Evolutionary conservation across 768 basidiomycete species (phyloP).

Genomic region (Lactifluus hygrophoroides): DNA sequence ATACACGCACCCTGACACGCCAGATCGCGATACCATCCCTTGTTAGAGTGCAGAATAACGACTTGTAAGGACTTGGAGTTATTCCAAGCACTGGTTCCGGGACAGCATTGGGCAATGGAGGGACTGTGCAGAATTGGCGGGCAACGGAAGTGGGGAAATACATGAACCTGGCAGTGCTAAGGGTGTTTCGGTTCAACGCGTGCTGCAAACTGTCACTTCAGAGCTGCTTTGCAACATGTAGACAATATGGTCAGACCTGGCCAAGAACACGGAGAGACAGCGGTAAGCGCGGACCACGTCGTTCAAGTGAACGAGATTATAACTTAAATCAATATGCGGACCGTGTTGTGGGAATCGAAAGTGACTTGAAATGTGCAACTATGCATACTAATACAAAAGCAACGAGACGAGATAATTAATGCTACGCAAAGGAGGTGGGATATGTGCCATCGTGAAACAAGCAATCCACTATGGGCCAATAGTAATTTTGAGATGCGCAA

Average conservation of each 20-base stretch:
- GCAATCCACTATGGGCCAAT: background rate
- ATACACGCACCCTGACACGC: conserved; percentile 62
- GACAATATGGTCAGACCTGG: too few relatives aligned
- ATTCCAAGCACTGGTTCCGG: conserved; percentile 51
- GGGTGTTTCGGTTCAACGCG: background rate
- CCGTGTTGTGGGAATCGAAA: background rate
- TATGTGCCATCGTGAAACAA: conserved; percentile 2
- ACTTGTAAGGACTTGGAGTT: conserved; percentile 59
- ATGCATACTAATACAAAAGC: conserved; percentile 14
- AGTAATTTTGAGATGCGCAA: background rate
- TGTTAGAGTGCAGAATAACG: conserved; percentile 73
- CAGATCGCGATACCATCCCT: conserved; percentile 65
- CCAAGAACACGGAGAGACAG: background rate
- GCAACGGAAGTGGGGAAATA: conserved; percentile 83
- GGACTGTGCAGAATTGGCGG: conserved; percentile 58
- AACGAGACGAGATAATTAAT: conserved; percentile 1
- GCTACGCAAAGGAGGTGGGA: background rate
- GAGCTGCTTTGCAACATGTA: background rate
- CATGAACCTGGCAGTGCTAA: conserved; percentile 35
- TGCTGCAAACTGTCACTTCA: background rate
- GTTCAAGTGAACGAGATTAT: background rate
- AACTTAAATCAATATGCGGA: background rate
- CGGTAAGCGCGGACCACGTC: too few relatives aligned
- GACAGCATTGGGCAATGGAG: conserved; percentile 55
- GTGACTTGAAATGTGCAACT: background rate